These are phyloP conservation scores for Lasiodiplodia citricola DNA, from an alignment of 2,329 filamentous ascomycete genomes.

Conservation along the genomic window DNA sequence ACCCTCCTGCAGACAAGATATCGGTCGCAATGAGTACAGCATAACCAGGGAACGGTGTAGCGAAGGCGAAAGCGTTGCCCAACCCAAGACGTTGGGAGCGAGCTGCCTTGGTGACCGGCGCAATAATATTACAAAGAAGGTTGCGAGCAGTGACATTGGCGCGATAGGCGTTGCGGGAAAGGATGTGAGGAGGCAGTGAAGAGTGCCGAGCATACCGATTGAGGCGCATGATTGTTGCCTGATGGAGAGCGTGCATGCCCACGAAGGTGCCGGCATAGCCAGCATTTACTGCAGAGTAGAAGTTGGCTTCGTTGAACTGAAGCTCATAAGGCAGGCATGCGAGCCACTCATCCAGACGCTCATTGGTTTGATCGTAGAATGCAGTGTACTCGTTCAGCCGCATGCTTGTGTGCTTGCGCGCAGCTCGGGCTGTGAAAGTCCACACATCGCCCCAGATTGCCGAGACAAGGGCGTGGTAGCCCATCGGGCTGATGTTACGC, in stretches of 20 bases:
- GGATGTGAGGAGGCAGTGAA: constrained; percentile 36
- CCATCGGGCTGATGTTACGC: constrained; percentile 56
- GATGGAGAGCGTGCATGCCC: constrained; percentile 70
- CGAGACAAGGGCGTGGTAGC: constrained; percentile 66
- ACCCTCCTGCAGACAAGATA: constrained; percentile 66
- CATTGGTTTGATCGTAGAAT: constrained; percentile 59
- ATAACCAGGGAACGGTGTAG: constrained; percentile 68
- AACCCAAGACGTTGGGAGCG: constrained; percentile 37
- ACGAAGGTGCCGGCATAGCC: constrained; percentile 65
- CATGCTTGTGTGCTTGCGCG: constrained; percentile 30
- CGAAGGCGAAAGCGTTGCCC: constrained; percentile 48
- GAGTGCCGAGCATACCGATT: constrained; percentile 60
- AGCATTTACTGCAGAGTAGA: constrained; percentile 60
- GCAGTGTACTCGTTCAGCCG: constrained; percentile 46
- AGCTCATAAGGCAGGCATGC: constrained; percentile 61
- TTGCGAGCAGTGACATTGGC: constrained; percentile 31
- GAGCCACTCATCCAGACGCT: constrained; percentile 64
- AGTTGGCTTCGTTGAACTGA: constrained; percentile 60
- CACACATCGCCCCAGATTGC: constrained; percentile 71
- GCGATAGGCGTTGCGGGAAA: constrained; percentile 40
- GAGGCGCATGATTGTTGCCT: constrained; percentile 67
- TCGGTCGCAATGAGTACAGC: constrained; percentile 69
- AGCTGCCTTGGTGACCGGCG: constrained; percentile 36
- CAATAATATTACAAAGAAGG: constrained; percentile 43
- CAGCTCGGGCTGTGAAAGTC: constrained; percentile 62